These are phyloP conservation scores for Cercophora newfieldiana DNA, from an alignment of 495 filamentous ascomycete genomes.

Conservation along the genomic window DNA sequence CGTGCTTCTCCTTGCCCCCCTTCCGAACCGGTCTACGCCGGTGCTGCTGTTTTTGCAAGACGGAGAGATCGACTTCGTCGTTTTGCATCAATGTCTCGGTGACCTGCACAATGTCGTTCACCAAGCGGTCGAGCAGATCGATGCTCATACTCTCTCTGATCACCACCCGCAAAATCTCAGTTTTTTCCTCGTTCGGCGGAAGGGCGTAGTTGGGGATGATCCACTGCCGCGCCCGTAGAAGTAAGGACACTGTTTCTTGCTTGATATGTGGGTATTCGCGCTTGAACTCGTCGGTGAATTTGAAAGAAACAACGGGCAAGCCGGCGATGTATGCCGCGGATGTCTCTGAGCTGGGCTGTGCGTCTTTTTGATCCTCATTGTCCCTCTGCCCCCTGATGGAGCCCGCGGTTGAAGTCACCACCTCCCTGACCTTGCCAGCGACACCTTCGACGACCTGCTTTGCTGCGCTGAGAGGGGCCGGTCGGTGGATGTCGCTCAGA, in stretches of 20 bases:
- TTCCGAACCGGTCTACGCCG: conserved; percentile 23
- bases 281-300: conserved; percentile 63
- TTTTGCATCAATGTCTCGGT: conserved; percentile 58
- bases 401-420: conserved; percentile 35
- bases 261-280: conserved; percentile 63
- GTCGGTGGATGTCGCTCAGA: conserved; percentile 68
- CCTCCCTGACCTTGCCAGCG: conserved; percentile 20
- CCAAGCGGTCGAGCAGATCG: conserved; percentile 64
- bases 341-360: conserved; percentile 41
- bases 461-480: conserved; percentile 20
- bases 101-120: conserved; percentile 55
- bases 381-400: not conserved
- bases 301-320: conserved; percentile 71
- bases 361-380: not conserved
- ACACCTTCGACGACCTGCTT: conserved; percentile 8
- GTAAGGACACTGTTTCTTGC: conserved; percentile 63
- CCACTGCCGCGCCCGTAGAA: conserved; percentile 69
- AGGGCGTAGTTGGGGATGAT: conserved; percentile 76
- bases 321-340: conserved; percentile 66
- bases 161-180: conserved; percentile 69
- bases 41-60: conserved; percentile 41
- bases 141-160: conserved; percentile 68
- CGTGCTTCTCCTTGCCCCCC: conserved; percentile 30
- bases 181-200: conserved; percentile 62
- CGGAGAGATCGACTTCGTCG: conserved; percentile 49